phyloP scores from a whole-genome alignment of 1,139 yeast genomes.

The Sugiyamaella castrensis region DNA sequence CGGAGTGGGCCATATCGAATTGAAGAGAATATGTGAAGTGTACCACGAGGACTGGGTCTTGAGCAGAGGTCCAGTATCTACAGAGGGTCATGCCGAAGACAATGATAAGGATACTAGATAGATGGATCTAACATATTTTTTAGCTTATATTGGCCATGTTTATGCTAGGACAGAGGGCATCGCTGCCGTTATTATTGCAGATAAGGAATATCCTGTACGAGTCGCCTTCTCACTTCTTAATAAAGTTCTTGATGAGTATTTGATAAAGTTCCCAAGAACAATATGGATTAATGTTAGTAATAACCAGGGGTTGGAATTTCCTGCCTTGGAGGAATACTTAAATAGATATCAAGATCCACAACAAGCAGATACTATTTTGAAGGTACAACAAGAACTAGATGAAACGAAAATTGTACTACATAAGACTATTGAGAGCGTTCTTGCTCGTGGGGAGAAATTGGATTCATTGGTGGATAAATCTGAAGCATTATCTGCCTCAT shows the following conservation, averaged over 20 bases:
- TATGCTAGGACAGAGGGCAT: slow-evolving; percentile 87
- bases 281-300: slow-evolving; percentile 61
- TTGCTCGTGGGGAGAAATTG: slow-evolving; percentile 94
- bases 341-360: slow-evolving; percentile 91
- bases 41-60: background rate
- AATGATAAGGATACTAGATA: too few species aligned
- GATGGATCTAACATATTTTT: background rate
- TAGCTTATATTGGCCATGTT: slow-evolving; percentile 81
- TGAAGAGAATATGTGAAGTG: background rate
- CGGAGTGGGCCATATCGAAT: too few species aligned
- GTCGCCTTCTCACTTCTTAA: slow-evolving; percentile 95
- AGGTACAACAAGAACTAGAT: slow-evolving; percentile 95
- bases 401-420: slow-evolving; percentile 96
- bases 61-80: background rate
- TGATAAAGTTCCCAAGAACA: slow-evolving; percentile 71
- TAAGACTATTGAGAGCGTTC: slow-evolving; percentile 89
- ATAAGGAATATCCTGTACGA: slow-evolving; percentile 92
- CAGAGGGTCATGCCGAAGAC: background rate
- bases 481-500: slow-evolving; percentile 83
- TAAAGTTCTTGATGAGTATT: slow-evolving; percentile 86
- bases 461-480: slow-evolving; percentile 93
- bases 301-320: slow-evolving; percentile 49
- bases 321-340: slow-evolving; percentile 65
- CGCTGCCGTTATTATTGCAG: slow-evolving; percentile 91
- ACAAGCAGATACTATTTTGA: slow-evolving; percentile 95